Base-by-base conservation (phyloP, 83 land plant species). In the Picea mariana region DNA sequence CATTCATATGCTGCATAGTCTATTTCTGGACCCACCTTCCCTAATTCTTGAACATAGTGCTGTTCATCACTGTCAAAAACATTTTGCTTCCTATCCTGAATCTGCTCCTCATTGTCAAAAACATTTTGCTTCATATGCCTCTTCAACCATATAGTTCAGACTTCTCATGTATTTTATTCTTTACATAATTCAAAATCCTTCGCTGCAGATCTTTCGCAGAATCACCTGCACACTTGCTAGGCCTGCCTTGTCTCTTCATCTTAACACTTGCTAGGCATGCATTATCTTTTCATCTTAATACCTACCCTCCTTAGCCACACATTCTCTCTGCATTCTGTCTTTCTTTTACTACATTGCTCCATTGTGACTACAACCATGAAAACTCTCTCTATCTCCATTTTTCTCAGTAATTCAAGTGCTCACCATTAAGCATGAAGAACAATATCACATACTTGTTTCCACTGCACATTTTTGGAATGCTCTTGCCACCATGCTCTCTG, bases 1-100 rank as follows among this genome's bases (percentile, higher is more conserved):
- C 58, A 24, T 67, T 67, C 34, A 24, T 31, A 24, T 47, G 55
- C 77, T 21, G 23, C 21, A n/a, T 47, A 20, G 47, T 73, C 77
- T 73, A 58, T 42, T 73, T 73, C 77, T 73, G n/a, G 26, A 73
- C 77, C 59, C 47, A 42, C 59, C 77, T 73, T 40, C 16, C 47
- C 77, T 15, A 73, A 6, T 47, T 47, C 15, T 12, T 52, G 58
- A 52, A 52, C 11, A 52, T 52, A 52, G 13, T 52, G 21, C 77
- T 24, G 40, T 38, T 38, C 40, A 38, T 38, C 40, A 38, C 40
- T 38, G 40, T 38, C 40, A 38, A 38, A 38, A 38, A 38, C 40
- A 38, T 38, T 38, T 3, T 38, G 40, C 40, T 38, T 38, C 40
- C 40, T 38, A 38, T 38, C 40, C 40, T 38, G 40, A 38, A 38